These are phyloP conservation scores for Xylariaceae sp. DNA, from an alignment of 2,329 filamentous ascomycete genomes.

Conservation along the genomic window DNA sequence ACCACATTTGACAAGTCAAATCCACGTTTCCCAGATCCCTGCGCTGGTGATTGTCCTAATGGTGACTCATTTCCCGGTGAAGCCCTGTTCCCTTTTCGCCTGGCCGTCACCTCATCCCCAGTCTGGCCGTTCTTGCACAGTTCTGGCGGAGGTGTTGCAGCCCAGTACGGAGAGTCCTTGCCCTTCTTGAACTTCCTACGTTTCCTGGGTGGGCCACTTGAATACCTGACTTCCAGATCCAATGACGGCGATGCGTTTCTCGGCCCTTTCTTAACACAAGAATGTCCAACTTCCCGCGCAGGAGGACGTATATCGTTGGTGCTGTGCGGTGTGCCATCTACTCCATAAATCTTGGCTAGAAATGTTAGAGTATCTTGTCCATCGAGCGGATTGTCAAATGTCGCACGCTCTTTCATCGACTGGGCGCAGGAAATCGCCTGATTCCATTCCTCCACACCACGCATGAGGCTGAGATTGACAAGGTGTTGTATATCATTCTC, in stretches of 20 bases:
- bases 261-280: background rate
- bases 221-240: background rate
- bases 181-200: constrained; percentile 7
- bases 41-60: too few species aligned
- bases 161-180: constrained; percentile 22
- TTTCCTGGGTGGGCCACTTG: constrained; percentile 6
- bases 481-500: constrained; percentile 26
- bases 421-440: constrained; percentile 30
- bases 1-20: too few species aligned
- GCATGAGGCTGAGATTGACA: constrained; percentile 25
- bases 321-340: background rate
- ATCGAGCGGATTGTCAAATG: constrained; percentile 18
- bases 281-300: background rate
- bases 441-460: constrained; percentile 31
- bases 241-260: background rate
- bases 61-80: too few species aligned
- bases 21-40: too few species aligned
- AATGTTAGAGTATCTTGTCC: constrained; percentile 26
- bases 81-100: background rate
- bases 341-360: constrained; percentile 15
- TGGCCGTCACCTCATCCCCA: background rate
- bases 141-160: background rate
- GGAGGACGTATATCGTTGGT: background rate
- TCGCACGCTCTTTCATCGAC: constrained; percentile 22
- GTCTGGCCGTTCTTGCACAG: background rate